These are phyloP conservation scores for Boletus speciosus DNA, from an alignment of 768 basidiomycete species.

Conservation along the genomic window DNA sequence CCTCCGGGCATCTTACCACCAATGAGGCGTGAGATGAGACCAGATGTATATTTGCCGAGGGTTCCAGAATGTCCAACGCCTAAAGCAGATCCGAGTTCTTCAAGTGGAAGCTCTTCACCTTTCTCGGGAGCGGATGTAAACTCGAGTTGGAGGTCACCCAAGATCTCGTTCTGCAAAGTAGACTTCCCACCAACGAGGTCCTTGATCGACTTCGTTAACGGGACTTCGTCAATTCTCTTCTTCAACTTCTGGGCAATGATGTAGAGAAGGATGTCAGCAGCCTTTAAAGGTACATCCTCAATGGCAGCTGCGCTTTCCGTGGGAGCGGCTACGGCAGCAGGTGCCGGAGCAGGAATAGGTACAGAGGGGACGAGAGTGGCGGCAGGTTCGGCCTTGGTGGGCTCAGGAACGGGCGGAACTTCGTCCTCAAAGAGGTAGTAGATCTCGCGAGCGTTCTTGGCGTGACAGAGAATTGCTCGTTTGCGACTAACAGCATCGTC, in stretches of 20 bases:
- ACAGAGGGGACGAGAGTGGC: constrained; percentile 38
- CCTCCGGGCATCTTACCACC: constrained; percentile 99
- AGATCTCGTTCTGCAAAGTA: constrained; percentile 96
- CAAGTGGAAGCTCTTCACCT: constrained; percentile 94
- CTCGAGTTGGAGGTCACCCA: constrained; percentile 95
- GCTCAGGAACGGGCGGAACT: constrained; percentile 29
- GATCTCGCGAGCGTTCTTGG: constrained; percentile 95
- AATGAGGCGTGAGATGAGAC: constrained; percentile 86
- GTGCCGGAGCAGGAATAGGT: constrained; percentile 39
- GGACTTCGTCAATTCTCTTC: constrained; percentile 88
- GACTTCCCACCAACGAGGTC: constrained; percentile 99
- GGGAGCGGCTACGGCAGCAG: constrained; percentile 44
- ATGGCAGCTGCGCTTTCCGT: constrained; percentile 68
- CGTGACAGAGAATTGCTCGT: constrained; percentile 84
- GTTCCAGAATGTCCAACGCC: constrained; percentile 76
- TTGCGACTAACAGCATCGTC: constrained; percentile 82
- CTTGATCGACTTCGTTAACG: constrained; percentile 92
- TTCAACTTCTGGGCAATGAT: constrained; percentile 98
- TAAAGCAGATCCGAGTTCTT: constrained; percentile 89
- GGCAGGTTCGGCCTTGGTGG: constrained; percentile 33
- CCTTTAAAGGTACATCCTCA: constrained; percentile 90
- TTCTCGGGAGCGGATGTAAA: constrained; percentile 96
- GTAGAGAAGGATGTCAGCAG: constrained; percentile 78
- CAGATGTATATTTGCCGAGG: constrained; percentile 90
- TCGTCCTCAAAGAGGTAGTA: constrained; percentile 98